A percentile compares a stretch with the other conserved stretches of the same genome.
phyloP scores from a whole-genome alignment of 2,329 filamentous ascomycete species.

The Apiospora koreana region DNA sequence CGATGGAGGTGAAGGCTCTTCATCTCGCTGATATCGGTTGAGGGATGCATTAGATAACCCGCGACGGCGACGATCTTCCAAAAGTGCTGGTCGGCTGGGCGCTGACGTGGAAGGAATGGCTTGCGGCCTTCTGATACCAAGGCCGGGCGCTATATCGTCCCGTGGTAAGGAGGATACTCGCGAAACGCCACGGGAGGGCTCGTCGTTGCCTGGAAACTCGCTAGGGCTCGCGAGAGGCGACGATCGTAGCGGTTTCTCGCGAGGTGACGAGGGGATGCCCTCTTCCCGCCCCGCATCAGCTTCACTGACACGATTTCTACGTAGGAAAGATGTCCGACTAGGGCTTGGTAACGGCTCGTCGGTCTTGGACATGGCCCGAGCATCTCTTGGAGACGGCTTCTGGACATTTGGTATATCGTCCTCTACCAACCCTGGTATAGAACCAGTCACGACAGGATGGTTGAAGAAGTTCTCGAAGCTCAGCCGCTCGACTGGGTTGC shows the following conservation, averaged over 20 bases:
- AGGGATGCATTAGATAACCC: slow-evolving; percentile 42
- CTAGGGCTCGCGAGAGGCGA: slow-evolving; percentile 46
- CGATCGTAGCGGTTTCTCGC: slow-evolving; percentile 41
- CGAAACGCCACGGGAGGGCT: slow-evolving; percentile 27
- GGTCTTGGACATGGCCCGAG: slow-evolving; percentile 30
- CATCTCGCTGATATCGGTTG: slow-evolving; percentile 29
- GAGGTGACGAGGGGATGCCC: slow-evolving; percentile 39
- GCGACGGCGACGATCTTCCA: slow-evolving; percentile 39
- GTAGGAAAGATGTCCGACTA: slow-evolving; percentile 38
- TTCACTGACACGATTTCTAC: slow-evolving; percentile 41
- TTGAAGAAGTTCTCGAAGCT: slow-evolving; percentile 85
- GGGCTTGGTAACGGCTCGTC: slow-evolving; percentile 31
- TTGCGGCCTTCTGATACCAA: slow-evolving; percentile 50
- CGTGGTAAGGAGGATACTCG: slow-evolving; percentile 42
- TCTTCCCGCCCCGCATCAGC: slow-evolving; percentile 38
- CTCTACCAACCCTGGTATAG: slow-evolving; percentile 79
- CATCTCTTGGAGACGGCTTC: slow-evolving; percentile 35
- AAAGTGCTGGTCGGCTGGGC: slow-evolving; percentile 41
- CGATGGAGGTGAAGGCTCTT: slow-evolving; percentile 37
- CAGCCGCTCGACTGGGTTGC: slow-evolving; percentile 81
- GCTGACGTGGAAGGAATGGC: slow-evolving; percentile 50
- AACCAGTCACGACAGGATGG: slow-evolving; percentile 68
- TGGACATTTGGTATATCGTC: slow-evolving; percentile 64
- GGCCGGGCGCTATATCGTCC: slow-evolving; percentile 48
- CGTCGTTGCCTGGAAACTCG: slow-evolving; percentile 35